Percentiles rank a stretch among this genome's conserved stretches.
Evolutionary conservation across 1,284 basidiomycete genomes (phyloP).

Genomic region (Gymnopus androsaceus): DNA sequence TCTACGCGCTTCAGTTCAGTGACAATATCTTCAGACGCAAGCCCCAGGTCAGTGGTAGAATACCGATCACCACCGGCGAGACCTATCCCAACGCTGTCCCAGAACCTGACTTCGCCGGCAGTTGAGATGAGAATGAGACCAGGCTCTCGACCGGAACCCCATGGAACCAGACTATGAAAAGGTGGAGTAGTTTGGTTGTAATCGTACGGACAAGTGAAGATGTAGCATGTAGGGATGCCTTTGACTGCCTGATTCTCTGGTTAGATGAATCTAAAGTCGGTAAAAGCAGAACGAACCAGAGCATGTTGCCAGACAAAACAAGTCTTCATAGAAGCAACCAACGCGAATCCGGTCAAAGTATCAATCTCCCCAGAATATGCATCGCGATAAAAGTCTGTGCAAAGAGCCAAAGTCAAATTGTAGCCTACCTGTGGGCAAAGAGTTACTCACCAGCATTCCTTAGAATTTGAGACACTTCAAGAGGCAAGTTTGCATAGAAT

Average conservation of each 20-base stretch:
- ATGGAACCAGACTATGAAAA: slow-evolving; percentile 70
- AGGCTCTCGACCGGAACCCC: slow-evolving; percentile 69
- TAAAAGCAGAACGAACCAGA: slow-evolving; percentile 44
- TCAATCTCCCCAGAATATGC: slow-evolving; percentile 73
- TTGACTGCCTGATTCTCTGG: slow-evolving; percentile 47
- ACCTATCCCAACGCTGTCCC: slow-evolving; percentile 80
- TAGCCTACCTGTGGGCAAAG: slow-evolving; percentile 1
- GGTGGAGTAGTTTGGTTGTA: slow-evolving; percentile 49
- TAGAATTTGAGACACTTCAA: slow-evolving; percentile 72
- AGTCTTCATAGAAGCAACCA: slow-evolving; percentile 68
- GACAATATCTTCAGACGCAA: slow-evolving; percentile 59
- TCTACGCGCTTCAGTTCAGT: slow-evolving; percentile 66
- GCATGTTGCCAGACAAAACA: slow-evolving; percentile 85
- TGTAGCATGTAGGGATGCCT: slow-evolving; percentile 78
- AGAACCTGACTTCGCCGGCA: slow-evolving; percentile 69
- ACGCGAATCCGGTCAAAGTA: slow-evolving; percentile 67
- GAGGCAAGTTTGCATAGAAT: slow-evolving; percentile 69
- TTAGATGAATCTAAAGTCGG: not conserved
- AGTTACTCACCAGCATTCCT: slow-evolving; percentile 60
- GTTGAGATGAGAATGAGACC: slow-evolving; percentile 72
- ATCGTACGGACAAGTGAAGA: slow-evolving; percentile 68
- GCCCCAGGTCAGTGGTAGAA: slow-evolving; percentile 49
- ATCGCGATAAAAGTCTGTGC: slow-evolving; percentile 73
- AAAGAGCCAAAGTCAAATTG: slow-evolving; percentile 10
- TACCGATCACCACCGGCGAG: slow-evolving; percentile 79